Evolutionary conservation across 2,329 filamentous ascomycete species (phyloP), one percentile per base, ranked within the genome.

Genomic region (Botrytis fragariae): DNA sequence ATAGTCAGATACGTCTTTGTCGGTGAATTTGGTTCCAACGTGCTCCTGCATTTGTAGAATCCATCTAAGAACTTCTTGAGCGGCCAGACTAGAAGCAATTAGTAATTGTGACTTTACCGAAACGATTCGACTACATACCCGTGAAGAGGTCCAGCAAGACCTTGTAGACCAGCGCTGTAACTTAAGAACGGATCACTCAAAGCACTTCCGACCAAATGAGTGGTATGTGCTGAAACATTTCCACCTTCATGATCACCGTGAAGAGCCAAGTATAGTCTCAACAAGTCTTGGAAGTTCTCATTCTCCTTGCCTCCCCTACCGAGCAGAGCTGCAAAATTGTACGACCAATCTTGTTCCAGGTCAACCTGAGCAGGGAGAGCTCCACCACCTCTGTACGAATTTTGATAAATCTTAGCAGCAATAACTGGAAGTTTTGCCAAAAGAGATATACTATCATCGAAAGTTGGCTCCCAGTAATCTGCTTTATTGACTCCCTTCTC

Each of bases 181-280:
- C 93, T 96, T 76, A 99, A 88, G 89, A 96, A 98, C 8, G 95
- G 94, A 80, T 98, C 96, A 80, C 93, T 96, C 73, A 99, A 90
- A 32, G 96, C 96, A 78, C 93, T 97, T 70, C 96, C 96, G 72
- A 99, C 96, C 57, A 99, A 87, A 83, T 99, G 96, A 12, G 96
- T 98, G 42, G 96, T 86, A 82, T 99, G 96, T 0, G 96, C 96
- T 57, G 95, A 98, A 76, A 99, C 96, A 79, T 99, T 99, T 74
- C 96, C 96, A 75, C 96, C 96, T 84, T 99, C 96, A 85, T 99
- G 96, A 84, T 99, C 96, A 76, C 96, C 96, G 84, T 99, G 96
- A 8, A 99, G 91, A 68, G 96, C 95, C 37, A 99, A 90, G 84
- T 99, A 99, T 45, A 99, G 86, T 78, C 96, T 90, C 76, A 99